phyloP scores from a whole-genome alignment of 306 rosid species.

The Sechiopsis laciniata region DNA sequence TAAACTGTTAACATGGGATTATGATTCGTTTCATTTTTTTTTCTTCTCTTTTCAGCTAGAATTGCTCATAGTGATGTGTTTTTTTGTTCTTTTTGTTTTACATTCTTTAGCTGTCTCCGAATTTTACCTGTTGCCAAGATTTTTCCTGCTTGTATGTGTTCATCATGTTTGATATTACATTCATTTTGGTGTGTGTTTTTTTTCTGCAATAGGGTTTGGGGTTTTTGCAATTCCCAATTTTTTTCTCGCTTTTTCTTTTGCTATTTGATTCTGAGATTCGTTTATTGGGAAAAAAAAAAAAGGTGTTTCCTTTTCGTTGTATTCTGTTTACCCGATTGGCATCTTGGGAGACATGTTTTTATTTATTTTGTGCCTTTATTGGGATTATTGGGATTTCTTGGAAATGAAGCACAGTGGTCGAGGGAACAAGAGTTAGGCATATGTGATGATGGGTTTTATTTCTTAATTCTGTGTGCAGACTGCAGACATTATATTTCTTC shows the following conservation, averaged over 20 bases:
- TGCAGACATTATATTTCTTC: neutral
- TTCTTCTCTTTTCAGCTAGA: neutral
- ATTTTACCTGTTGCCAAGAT: neutral
- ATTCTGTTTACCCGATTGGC: neutral
- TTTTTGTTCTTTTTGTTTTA: neutral
- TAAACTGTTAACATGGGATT: neutral
- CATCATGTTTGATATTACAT: neutral
- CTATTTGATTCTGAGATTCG: slow-evolving; percentile 2
- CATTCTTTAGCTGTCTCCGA: neutral
- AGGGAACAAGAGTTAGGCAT: neutral
- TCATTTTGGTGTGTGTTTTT: neutral
- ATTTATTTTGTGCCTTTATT: neutral
- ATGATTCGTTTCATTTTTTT: neutral
- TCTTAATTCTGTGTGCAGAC: neutral
- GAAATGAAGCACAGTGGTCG: neutral
- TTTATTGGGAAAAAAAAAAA: slow-evolving; percentile 1
- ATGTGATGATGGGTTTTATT: neutral
- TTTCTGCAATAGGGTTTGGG: neutral
- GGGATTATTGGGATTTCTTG: neutral
- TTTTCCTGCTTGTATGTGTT: slow-evolving; percentile 3
- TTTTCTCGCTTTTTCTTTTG: neutral
- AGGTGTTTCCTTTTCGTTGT: neutral
- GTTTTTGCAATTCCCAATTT: neutral
- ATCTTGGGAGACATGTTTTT: neutral
- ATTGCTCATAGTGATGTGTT: neutral